These are phyloP conservation scores for Cucumis hystrix DNA, from an alignment of 306 rosid genomes.

Conservation along the genomic window DNA sequence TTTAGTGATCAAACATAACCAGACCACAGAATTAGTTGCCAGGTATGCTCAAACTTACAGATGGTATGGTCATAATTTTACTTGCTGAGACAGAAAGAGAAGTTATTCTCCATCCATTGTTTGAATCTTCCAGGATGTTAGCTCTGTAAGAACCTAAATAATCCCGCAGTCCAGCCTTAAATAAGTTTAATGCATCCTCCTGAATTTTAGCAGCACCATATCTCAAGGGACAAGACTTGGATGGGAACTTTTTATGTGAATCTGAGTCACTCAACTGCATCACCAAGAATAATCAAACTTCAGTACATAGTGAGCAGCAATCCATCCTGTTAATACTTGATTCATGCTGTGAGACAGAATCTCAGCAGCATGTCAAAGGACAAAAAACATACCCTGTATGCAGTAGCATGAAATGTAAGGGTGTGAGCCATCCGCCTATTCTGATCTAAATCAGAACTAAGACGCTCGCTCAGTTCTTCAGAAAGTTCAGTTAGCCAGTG, in stretches of 20 bases:
- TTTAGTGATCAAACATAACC: neutral
- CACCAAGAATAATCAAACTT: conserved; percentile 15
- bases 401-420: conserved; percentile 65
- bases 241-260: conserved; percentile 69
- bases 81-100: conserved; percentile 76
- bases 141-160: conserved; percentile 32
- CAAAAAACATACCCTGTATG: conserved; percentile 41
- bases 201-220: conserved; percentile 80
- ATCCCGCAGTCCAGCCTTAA: conserved; percentile 77
- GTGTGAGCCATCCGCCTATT: conserved; percentile 82
- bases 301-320: conserved; percentile 4
- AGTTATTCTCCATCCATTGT: conserved; percentile 60
- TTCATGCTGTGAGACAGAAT: neutral
- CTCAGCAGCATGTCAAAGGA: neutral
- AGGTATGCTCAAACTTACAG: conserved; percentile 47
- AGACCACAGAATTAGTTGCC: conserved; percentile 6
- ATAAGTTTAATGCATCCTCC: conserved; percentile 77
- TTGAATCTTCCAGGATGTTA: conserved; percentile 36
- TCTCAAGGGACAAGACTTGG: conserved; percentile 85
- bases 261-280: conserved; percentile 58
- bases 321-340: neutral
- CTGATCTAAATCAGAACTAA: conserved; percentile 56
- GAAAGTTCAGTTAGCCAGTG: conserved; percentile 80
- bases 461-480: conserved; percentile 77
- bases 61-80: conserved; percentile 71